phyloP scores from a whole-genome alignment of 768 basidiomycete genomes.

The Vararia minispora region DNA sequence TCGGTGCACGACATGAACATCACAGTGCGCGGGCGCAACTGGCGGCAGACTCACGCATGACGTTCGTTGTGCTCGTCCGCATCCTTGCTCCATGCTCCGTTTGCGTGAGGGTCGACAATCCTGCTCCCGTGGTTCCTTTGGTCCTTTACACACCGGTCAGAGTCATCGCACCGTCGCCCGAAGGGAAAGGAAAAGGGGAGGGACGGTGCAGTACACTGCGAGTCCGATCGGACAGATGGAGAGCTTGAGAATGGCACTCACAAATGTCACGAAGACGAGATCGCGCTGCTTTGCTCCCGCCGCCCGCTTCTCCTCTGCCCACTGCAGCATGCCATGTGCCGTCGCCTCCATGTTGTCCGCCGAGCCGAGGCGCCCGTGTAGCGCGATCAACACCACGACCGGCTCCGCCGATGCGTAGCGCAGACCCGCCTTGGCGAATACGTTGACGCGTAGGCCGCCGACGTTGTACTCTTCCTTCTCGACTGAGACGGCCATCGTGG shows the following conservation, averaged over 20 bases:
- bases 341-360: slow-evolving; percentile 22
- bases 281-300: slow-evolving; percentile 22
- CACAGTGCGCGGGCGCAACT: too few species aligned
- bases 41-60: slow-evolving; percentile 27
- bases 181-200: too few species aligned
- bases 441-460: slow-evolving; percentile 20
- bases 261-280: slow-evolving; percentile 36
- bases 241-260: slow-evolving; percentile 17
- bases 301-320: slow-evolving; percentile 14
- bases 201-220: too few species aligned
- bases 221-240: too few species aligned
- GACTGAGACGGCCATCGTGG: slow-evolving; percentile 5
- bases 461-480: slow-evolving; percentile 17
- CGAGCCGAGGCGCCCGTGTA: slow-evolving; percentile 34
- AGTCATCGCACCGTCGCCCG: background rate
- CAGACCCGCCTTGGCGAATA: slow-evolving; percentile 15
- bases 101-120: slow-evolving; percentile 24
- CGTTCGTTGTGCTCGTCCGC: slow-evolving; percentile 26
- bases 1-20: too few species aligned
- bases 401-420: slow-evolving; percentile 7
- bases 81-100: slow-evolving; percentile 26
- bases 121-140: slow-evolving; percentile 43
- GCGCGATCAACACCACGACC: slow-evolving; percentile 29
- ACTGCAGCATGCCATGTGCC: slow-evolving; percentile 23
- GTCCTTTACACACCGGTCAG: slow-evolving; percentile 23